Evolutionary conservation across 805 yeast species (phyloP).

Genomic region (Starmerella bacillaris): DNA sequence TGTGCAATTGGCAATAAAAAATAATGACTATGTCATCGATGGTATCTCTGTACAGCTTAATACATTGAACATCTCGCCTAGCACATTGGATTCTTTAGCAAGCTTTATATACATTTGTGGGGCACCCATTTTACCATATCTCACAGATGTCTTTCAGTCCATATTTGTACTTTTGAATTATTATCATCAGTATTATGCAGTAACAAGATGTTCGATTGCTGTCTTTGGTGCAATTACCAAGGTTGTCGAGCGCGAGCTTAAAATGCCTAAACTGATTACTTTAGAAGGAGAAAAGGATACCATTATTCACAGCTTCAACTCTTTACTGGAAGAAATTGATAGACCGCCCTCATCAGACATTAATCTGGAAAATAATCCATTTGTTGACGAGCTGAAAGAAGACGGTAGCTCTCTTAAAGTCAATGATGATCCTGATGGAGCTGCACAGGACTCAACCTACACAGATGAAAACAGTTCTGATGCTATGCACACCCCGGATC

Average conservation of each 20-base stretch:
- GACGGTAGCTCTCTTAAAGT: constrained; percentile 1
- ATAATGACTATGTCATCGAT: constrained; percentile 68
- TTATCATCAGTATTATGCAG: constrained; percentile 60
- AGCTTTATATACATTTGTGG: constrained; percentile 61
- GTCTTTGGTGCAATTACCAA: constrained; percentile 29
- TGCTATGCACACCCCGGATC: constrained; percentile 21
- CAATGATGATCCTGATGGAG: constrained; percentile 20
- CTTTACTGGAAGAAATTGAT: constrained; percentile 14
- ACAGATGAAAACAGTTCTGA: constrained; percentile 22
- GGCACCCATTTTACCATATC: constrained; percentile 38
- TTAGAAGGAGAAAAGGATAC: not conserved
- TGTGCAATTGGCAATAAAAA: constrained; percentile 37
- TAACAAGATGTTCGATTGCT: constrained; percentile 56
- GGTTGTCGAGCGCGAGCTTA: constrained; percentile 4
- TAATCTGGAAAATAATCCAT: constrained; percentile 22
- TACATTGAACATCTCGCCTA: constrained; percentile 54
- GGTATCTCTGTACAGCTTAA: constrained; percentile 53
- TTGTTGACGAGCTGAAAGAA: not conserved
- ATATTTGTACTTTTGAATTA: constrained; percentile 63
- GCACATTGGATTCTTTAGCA: constrained; percentile 50
- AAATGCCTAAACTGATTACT: constrained; percentile 1
- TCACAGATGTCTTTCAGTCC: constrained; percentile 56
- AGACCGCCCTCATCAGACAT: constrained; percentile 11
- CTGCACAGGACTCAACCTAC: constrained; percentile 11
- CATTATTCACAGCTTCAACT: constrained; percentile 9